Conservation (phyloP, 345 rosid genomes). For the Populus euphratica region DNA sequence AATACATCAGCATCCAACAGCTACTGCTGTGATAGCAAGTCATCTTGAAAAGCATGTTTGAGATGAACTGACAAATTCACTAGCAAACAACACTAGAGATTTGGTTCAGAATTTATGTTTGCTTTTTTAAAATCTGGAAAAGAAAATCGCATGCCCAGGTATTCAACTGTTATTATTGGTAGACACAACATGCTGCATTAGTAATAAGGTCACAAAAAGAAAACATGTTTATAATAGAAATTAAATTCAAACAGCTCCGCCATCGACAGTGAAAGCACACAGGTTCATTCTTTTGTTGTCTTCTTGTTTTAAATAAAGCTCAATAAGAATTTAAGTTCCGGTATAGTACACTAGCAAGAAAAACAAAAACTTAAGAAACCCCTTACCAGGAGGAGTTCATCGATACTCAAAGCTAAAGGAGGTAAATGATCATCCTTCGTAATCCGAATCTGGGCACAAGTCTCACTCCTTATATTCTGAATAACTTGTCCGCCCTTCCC, state of each 20-base stretch:
- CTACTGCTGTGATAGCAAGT: background rate
- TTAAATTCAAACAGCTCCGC: background rate
- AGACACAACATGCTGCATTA: background rate
- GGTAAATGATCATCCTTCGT: constrained; percentile 29
- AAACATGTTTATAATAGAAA: background rate
- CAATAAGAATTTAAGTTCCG: background rate
- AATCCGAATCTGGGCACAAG: constrained; percentile 35
- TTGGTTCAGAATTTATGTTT: background rate
- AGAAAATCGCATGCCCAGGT: background rate
- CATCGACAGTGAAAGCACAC: background rate
- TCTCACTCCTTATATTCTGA: constrained; percentile 32
- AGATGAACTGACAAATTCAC: background rate
- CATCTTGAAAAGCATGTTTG: background rate
- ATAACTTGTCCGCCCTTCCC: constrained; percentile 38
- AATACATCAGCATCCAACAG: background rate
- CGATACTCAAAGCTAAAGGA: constrained; percentile 24
- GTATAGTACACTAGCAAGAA: background rate
- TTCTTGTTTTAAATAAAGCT: background rate
- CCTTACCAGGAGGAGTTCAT: constrained; percentile 32
- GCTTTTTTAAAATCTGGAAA: background rate
- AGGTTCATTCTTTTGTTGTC: background rate
- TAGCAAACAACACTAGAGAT: background rate
- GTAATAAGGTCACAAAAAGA: background rate
- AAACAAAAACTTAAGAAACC: background rate
- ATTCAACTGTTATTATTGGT: background rate